Evolutionary conservation across 2,329 filamentous ascomycete genomes (phyloP), one percentile per base, ranked within the genome.

Genomic region (Hansfordia pulvinata): DNA sequence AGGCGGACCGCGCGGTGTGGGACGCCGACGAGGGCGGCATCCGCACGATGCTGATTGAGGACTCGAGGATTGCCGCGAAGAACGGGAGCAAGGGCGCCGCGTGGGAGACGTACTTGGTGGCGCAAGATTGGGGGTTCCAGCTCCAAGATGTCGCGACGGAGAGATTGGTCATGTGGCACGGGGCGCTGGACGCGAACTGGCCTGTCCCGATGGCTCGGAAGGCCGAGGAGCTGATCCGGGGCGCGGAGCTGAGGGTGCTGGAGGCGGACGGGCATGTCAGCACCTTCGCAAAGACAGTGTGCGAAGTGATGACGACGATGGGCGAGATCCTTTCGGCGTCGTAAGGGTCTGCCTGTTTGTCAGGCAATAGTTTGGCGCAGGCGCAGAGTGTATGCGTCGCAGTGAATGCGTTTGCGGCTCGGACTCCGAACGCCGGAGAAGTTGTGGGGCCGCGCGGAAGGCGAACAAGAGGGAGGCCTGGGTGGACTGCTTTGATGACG

Each of bases 201-300:
- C 41, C 42, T 3, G 20, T 38, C 4, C 23, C 28, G 2, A 40
- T 38, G 42, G 40, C 36, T 3, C 22, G 32, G 18, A 42, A 39
- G 30, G 38, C 35, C 9, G 29, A 29, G 5, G 28, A 23, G 15
- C 17, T 37, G 7, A 31, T 43, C 14, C 23, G 23, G 2, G 35
- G 30, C n/a, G 30, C 34, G 1, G 36, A 41, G 19, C 20, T 38
- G 17, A 26, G 30, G 10, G 11, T 43, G 14, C 26, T 26, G 4
- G 27, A 28, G 2, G 36, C 25, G 3, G 32, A 41, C 22, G 39
- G 32, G 8, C 41, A 42, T 21, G 15, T 35, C 3, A 40, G 39
- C 20, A 11, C 37, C n/a, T 18, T 32, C n/a, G 26, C 30, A 8
- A 25, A 25, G 3, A 39, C 30, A 17, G 22, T 20, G n/a, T 33